Base-by-base conservation (phyloP, 139 green algal species). In the Nannochloris sp. region DNA sequence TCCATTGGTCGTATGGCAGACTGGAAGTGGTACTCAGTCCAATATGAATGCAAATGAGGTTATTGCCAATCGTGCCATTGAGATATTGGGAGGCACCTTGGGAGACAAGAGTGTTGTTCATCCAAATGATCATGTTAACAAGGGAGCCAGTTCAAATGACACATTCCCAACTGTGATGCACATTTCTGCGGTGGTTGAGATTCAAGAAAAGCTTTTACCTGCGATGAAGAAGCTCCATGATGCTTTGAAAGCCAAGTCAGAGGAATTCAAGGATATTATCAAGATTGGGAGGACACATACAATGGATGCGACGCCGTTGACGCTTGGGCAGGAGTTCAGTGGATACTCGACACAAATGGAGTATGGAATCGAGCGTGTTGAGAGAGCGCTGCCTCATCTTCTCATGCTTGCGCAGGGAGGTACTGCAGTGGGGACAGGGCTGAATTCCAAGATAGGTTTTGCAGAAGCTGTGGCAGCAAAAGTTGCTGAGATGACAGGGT, bases 21-120 rank as follows among this genome's bases (percentile, higher is more conserved):
- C 91, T 6, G 91, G 91, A 48, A 86, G 69, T 37, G 89, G 89
- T 49, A 97, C 91, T 1, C 91, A 97, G 76, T 89, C 71, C 76
- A 96, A 97, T 81, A 97, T 97, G 91, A 97, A 97, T 63, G 85
- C 82, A 33, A 97, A 97, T 70, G 91, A 97, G 72, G 89, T 95
- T 30, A 91, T 96, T 43, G 84, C 84, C 14, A 84, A 85, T 79
- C 74, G 85, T n/a, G 90, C 91, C 0, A 88, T 87, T 20, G 82
- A 96, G 76, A 79, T 96, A 10, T 61, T 97, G 67, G 86, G 84
- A 12, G 83, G 79, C 48, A 49, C 83, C 66, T 67, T 90, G 40
- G 90, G 90, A 20, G 79, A 82, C 78, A 96, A 96, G 70, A 65
- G 37, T 5, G 66, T 77, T 43, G 33, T 96, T 23, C 90, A 97